Evolutionary conservation across 495 filamentous ascomycete species (phyloP), one percentile per base, ranked within the genome.

Genomic region (Halenospora varia): DNA sequence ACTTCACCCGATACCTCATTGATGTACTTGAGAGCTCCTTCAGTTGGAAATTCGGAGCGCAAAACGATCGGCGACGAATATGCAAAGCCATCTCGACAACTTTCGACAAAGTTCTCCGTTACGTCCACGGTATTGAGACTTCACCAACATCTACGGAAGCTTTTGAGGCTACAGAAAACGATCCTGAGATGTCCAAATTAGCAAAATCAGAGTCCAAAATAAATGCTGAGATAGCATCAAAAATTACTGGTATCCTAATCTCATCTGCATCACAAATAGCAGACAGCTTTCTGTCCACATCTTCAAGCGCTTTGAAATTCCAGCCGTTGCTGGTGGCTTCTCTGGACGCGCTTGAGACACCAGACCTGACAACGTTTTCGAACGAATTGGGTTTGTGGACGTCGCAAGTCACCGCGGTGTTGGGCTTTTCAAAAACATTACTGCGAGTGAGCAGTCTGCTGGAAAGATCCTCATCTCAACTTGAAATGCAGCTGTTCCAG

Each of bases 401-500:
- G 20, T 73, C 73, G 11, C 84, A 92, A 64, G 81, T 89, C 13
- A 76, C 70, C n/a, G 71, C 81, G 4, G 80, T 85, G 1, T 73
- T 96, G 4, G 68, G 67, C 15, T 85, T 96, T 55, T 80, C 83
- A 1, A 85, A 81, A 25, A 85, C 79, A 45, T 73, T 96, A 25
- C 70, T 95, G 4, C 80, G 84, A 56, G 78, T 89, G 51, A 83
- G 88, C 25, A 84, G 80, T 46, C 77, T 89, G 23, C 71, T 88
- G 49, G 80, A 82, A 19, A 72, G 72, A 48, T 73, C 84, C 15
- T 77, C 77, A 15, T 82, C 82, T 25, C 75, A 83, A 24, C 75
- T 97, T 2, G 88, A 95, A 66, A 78, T 80, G 18, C 87, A 90
- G 56, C 70, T 97, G 10, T 95, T 95, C 73, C 87, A 91, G 63